A percentile compares a stretch with the other conserved stretches of the same genome.
These are phyloP conservation scores for Tulasnella calospora DNA, from an alignment of 768 basidiomycete species.

Conservation along the genomic window DNA sequence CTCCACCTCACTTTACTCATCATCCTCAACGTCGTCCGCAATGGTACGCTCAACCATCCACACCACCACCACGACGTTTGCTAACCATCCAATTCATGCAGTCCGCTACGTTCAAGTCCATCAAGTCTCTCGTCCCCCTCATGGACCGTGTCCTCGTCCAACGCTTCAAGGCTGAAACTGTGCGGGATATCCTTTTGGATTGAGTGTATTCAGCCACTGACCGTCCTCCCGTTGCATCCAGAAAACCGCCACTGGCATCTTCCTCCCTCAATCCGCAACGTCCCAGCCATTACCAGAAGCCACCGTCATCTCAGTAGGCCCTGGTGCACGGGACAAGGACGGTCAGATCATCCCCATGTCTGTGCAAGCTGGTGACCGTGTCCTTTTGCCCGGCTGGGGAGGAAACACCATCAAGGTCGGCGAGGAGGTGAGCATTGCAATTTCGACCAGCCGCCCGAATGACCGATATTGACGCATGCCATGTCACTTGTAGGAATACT, in stretches of 20 bases:
- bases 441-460: not conserved
- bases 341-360: constrained; percentile 66
- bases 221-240: constrained; percentile 36
- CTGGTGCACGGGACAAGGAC: constrained; percentile 86
- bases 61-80: not conserved
- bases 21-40: constrained; percentile 10
- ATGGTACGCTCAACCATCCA: constrained; percentile 22
- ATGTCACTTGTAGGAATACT: constrained; percentile 68
- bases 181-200: constrained; percentile 39
- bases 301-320: constrained; percentile 91
- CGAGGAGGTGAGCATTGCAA: constrained; percentile 65
- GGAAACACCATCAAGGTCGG: constrained; percentile 94
- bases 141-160: constrained; percentile 96
- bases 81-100: constrained; percentile 6
- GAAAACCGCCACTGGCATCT: constrained; percentile 98
- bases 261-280: constrained; percentile 88
- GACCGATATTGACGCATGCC: not conserved
- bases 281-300: constrained; percentile 88
- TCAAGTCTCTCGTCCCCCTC: constrained; percentile 83
- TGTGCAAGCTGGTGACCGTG: constrained; percentile 86
- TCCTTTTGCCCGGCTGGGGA: constrained; percentile 93
- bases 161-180: constrained; percentile 93
- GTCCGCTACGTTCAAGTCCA: constrained; percentile 91
- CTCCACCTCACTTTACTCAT: not conserved
- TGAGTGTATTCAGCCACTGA: not conserved